Conservation (phyloP, 305 asterid species). For the Plantago lanceolata region DNA sequence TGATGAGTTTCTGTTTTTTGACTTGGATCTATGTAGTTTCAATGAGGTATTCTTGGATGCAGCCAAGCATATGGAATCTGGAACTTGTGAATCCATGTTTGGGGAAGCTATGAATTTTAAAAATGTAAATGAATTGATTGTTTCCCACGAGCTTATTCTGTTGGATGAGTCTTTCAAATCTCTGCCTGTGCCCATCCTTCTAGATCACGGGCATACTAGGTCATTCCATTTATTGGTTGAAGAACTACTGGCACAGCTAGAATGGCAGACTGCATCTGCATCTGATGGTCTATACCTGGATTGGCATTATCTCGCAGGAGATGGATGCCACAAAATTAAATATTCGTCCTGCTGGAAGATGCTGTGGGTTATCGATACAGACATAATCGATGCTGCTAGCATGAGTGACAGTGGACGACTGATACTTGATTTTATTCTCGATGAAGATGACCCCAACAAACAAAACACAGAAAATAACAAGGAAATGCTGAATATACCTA, state of each 20-base stretch:
- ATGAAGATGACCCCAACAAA: constrained; percentile 40
- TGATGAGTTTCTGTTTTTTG: constrained; percentile 55
- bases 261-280: constrained; percentile 58
- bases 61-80: constrained; percentile 41
- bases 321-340: constrained; percentile 35
- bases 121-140: constrained; percentile 59
- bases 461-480: constrained; percentile 39
- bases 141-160: constrained; percentile 76
- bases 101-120: constrained; percentile 59
- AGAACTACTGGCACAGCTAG: constrained; percentile 49
- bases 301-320: constrained; percentile 74
- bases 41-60: constrained; percentile 40
- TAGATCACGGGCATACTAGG: constrained; percentile 36
- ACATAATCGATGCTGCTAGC: constrained; percentile 36
- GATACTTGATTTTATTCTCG: constrained; percentile 55
- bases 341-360: constrained; percentile 45
- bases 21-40: constrained; percentile 38
- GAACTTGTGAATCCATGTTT: constrained; percentile 58
- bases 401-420: constrained; percentile 37
- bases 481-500: constrained; percentile 40
- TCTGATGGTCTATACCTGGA: constrained; percentile 85
- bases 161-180: constrained; percentile 70
- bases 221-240: constrained; percentile 46
- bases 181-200: constrained; percentile 72
- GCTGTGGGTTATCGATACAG: constrained; percentile 48